Evolutionary conservation across 2,329 filamentous ascomycete species (phyloP).

Genomic region (Fusarium sp.): DNA sequence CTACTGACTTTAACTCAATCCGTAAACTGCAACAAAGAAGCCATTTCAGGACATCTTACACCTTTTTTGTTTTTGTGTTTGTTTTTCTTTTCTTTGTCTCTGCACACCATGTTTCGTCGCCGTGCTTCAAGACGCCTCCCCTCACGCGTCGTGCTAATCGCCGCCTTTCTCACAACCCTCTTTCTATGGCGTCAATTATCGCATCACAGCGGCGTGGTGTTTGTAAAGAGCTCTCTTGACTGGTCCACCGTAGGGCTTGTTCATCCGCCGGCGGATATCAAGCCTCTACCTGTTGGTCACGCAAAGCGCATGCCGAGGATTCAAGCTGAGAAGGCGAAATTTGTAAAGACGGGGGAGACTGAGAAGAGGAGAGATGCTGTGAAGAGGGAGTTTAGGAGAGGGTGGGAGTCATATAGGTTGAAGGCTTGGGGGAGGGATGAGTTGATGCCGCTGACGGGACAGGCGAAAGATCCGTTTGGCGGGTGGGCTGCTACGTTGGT

Average conservation of each 20-base stretch:
- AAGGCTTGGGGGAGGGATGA: conserved; percentile 66
- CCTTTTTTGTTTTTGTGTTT: background rate
- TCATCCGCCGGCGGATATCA: conserved; percentile 47
- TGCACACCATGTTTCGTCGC: background rate
- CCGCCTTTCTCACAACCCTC: background rate
- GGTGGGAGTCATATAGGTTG: conserved; percentile 61
- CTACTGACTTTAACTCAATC: background rate
- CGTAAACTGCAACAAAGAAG: conserved; percentile 3
- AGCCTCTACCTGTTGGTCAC: conserved; percentile 44
- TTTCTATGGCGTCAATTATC: conserved; percentile 6
- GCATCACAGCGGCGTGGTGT: conserved; percentile 18
- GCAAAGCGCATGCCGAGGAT: conserved; percentile 44
- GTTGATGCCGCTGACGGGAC: conserved; percentile 59
- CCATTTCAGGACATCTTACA: background rate
- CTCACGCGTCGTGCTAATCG: background rate
- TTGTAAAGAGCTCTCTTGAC: conserved; percentile 44
- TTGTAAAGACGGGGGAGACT: conserved; percentile 20
- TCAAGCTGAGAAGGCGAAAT: conserved; percentile 44
- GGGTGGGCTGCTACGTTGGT: conserved; percentile 70
- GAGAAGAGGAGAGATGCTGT: conserved; percentile 53
- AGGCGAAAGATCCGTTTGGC: conserved; percentile 60
- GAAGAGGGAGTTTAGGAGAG: conserved; percentile 53
- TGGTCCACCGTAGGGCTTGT: conserved; percentile 45
- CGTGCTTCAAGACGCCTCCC: background rate
- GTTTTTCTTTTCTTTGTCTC: conserved; percentile 1